Evolutionary conservation across 2,329 filamentous ascomycete genomes (phyloP).

Genomic region (Metarhizium album): DNA sequence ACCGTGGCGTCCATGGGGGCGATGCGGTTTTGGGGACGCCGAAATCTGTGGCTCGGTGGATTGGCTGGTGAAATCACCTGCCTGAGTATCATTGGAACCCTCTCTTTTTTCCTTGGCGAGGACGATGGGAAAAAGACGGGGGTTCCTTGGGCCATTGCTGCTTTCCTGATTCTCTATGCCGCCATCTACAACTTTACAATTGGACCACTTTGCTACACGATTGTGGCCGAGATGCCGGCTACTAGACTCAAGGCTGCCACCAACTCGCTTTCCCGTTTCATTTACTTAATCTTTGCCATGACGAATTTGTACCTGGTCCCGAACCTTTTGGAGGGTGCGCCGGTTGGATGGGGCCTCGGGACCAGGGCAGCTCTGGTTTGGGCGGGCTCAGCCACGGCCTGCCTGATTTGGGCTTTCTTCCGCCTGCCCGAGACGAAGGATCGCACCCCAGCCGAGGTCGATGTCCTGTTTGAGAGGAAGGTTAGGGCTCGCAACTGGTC

Average conservation of each 20-base stretch:
- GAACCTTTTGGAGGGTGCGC: constrained; percentile 11
- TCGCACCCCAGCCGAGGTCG: constrained; percentile 12
- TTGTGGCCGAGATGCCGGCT: constrained; percentile 29
- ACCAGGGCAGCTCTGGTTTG: constrained; percentile 11
- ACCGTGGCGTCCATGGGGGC: constrained; percentile 32
- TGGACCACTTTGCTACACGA: constrained; percentile 26
- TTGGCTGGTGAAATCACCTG: constrained; percentile 23
- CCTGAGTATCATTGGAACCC: constrained; percentile 12
- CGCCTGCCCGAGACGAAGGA: constrained; percentile 15
- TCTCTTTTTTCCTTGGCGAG: background rate
- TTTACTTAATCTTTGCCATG: constrained; percentile 10
- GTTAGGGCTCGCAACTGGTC: constrained; percentile 13
- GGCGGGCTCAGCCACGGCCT: constrained; percentile 7
- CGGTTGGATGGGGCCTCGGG: constrained; percentile 12
- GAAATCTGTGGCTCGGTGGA: constrained; percentile 31
- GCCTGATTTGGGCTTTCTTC: constrained; percentile 13
- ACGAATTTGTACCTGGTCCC: constrained; percentile 12
- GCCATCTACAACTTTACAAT: constrained; percentile 32
- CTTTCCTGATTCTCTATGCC: constrained; percentile 26
- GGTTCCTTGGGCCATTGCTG: constrained; percentile 22
- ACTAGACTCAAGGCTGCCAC: constrained; percentile 14
- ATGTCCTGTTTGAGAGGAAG: constrained; percentile 13
- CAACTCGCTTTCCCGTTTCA: constrained; percentile 10
- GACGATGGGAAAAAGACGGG: background rate
- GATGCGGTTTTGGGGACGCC: constrained; percentile 29